Evolutionary conservation across 306 rosid genomes (phyloP).

Genomic region (Cicer yamashitae): DNA sequence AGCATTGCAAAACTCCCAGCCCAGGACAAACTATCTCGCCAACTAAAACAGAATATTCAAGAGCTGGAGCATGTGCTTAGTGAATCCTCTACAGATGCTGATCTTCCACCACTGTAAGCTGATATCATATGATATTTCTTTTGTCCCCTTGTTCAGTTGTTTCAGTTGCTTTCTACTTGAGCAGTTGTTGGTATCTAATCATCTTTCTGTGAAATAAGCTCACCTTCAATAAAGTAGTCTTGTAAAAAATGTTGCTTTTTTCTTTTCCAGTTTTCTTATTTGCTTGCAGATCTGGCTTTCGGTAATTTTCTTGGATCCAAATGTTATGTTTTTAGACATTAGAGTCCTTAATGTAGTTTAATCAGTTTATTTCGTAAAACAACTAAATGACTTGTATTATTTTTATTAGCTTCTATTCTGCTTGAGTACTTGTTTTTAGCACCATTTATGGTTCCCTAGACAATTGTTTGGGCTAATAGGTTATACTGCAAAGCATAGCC

Average conservation of each 20-base stretch:
- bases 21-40: conserved; percentile 77
- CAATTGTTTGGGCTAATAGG: conserved; percentile 3
- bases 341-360: conserved; percentile 8
- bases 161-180: conserved; percentile 34
- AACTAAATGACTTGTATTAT: background rate
- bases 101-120: conserved; percentile 91
- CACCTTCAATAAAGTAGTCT: conserved; percentile 28
- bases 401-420: conserved; percentile 1
- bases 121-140: conserved; percentile 36
- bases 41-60: conserved; percentile 89
- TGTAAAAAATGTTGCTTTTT: conserved; percentile 13
- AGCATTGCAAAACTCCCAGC: conserved; percentile 85
- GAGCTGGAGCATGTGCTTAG: conserved; percentile 92
- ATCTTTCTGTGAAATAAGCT: conserved; percentile 11
- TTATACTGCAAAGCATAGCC: conserved; percentile 13
- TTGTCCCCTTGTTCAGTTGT: conserved; percentile 26
- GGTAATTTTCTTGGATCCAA: conserved; percentile 35
- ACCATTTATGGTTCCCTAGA: conserved; percentile 29
- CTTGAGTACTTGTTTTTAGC: conserved; percentile 13
- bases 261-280: conserved; percentile 8
- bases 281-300: conserved; percentile 3
- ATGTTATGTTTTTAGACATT: conserved; percentile 8
- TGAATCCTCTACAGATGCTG: conserved; percentile 86
- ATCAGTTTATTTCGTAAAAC: conserved; percentile 10
- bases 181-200: conserved; percentile 32